Conservation (phyloP, 257 asterid species). For the Nyctanthes arbortristis region DNA sequence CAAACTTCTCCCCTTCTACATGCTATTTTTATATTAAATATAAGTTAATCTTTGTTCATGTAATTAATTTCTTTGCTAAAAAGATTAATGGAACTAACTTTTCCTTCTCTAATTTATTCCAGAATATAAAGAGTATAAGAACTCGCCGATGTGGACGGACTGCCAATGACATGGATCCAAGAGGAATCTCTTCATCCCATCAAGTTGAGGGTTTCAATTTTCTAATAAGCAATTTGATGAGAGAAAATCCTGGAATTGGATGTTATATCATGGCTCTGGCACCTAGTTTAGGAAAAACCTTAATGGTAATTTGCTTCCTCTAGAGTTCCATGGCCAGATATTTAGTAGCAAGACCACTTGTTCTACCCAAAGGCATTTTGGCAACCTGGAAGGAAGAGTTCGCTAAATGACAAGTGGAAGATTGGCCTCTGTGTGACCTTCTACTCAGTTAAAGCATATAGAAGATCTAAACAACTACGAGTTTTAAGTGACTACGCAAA, state of each 20-base stretch:
- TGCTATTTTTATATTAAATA: neutral
- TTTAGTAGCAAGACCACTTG: conserved; percentile 86
- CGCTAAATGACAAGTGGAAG: conserved; percentile 85
- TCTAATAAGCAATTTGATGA: conserved; percentile 75
- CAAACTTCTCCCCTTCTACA: neutral
- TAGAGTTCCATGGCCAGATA: conserved; percentile 95
- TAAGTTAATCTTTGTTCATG: neutral
- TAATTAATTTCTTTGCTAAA: too few species aligned
- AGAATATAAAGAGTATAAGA: conserved; percentile 64
- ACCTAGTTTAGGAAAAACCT: too few species aligned
- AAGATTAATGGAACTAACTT: conserved; percentile 20
- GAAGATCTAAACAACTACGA: conserved; percentile 72
- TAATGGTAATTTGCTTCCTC: conserved; percentile 92
- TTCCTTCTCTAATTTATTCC: conserved; percentile 23
- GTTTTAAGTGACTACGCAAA: conserved; percentile 70
- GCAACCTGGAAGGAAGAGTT: conserved; percentile 83
- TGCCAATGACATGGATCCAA: conserved; percentile 45
- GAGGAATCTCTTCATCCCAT: conserved; percentile 50
- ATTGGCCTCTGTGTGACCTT: conserved; percentile 72
- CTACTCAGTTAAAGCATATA: conserved; percentile 86
- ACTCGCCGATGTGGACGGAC: conserved; percentile 64
- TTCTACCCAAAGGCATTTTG: conserved; percentile 86
- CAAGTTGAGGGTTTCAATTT: too few species aligned
- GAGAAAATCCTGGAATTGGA: conserved; percentile 91
- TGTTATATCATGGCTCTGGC: conserved; percentile 97